phyloP scores from a whole-genome alignment of 1,284 basidiomycete genomes.

The Trametes pubescens region DNA sequence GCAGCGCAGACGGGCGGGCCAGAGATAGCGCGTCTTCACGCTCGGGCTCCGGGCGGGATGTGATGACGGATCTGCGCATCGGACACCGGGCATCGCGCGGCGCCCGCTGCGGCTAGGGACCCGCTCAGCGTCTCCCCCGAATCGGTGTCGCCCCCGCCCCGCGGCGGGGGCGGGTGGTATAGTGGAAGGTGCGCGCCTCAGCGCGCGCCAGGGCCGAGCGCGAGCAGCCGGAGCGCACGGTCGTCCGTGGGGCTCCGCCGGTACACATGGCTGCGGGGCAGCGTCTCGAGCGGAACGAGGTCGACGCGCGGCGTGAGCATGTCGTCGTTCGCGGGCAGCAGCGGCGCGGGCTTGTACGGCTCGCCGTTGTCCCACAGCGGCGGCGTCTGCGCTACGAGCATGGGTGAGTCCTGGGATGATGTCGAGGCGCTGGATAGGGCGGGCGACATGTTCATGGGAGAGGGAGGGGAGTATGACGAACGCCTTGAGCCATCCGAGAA shows the following conservation, averaged over 20 bases:
- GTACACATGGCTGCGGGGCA: slow-evolving; percentile 64
- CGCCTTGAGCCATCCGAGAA: slow-evolving; percentile 28
- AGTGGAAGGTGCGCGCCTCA: slow-evolving; percentile 17
- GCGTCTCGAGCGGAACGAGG: slow-evolving; percentile 63
- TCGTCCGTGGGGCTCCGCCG: slow-evolving; percentile 71
- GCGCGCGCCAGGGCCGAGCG: slow-evolving; percentile 34
- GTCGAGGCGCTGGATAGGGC: slow-evolving; percentile 30
- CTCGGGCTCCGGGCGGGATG: neutral
- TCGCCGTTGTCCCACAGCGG: slow-evolving; percentile 34
- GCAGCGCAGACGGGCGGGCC: too few relatives aligned
- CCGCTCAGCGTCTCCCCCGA: neutral
- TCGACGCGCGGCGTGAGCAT: slow-evolving; percentile 33
- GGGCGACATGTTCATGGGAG: slow-evolving; percentile 33
- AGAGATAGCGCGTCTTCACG: slow-evolving; percentile 2
- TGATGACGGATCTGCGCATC: neutral
- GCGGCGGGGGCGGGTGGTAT: neutral
- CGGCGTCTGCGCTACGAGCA: slow-evolving; percentile 28
- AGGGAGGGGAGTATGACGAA: slow-evolving; percentile 27
- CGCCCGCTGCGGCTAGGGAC: neutral
- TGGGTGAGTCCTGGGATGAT: slow-evolving; percentile 31
- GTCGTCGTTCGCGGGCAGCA: slow-evolving; percentile 20
- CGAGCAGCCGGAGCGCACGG: slow-evolving; percentile 59
- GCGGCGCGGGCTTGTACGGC: slow-evolving; percentile 36
- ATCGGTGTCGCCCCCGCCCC: neutral
- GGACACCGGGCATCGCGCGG: too few relatives aligned